Evolutionary conservation across 192 early-diverging fungal species (phyloP).

Genomic region (Coemansia sp.): DNA sequence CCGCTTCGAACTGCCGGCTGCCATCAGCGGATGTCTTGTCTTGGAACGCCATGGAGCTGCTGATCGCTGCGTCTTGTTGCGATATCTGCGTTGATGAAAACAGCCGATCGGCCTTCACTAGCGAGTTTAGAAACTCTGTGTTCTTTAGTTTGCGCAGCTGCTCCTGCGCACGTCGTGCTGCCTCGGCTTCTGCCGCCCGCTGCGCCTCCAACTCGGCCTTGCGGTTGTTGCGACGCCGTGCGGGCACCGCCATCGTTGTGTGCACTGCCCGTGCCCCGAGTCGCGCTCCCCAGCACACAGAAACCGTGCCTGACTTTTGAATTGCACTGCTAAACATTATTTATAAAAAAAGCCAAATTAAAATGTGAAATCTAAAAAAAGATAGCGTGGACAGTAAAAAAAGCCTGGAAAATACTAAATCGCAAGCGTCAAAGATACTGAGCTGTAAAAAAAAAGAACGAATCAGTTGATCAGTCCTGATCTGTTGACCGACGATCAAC

Average conservation of each 20-base stretch:
- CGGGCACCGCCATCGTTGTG: constrained; percentile 18
- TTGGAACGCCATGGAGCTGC: constrained; percentile 17
- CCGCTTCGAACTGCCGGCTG: constrained; percentile 5
- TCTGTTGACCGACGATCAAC: too few relatives aligned
- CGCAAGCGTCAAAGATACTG: neutral
- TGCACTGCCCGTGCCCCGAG: constrained; percentile 28
- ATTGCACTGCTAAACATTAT: constrained; percentile 1
- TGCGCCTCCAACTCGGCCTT: constrained; percentile 48
- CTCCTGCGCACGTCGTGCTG: constrained; percentile 27
- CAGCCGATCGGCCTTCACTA: constrained; percentile 31
- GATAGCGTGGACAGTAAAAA: neutral
- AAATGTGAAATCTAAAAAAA: neutral
- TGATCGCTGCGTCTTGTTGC: constrained; percentile 36
- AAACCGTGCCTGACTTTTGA: neutral
- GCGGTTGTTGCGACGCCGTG: constrained; percentile 35
- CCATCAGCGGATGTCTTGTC: neutral
- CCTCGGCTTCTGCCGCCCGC: constrained; percentile 44
- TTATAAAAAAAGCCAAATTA: neutral
- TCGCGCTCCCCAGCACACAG: neutral
- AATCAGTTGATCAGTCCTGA: too few relatives aligned
- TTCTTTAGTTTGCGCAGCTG: constrained; percentile 47
- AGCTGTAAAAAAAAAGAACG: neutral
- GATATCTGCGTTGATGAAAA: constrained; percentile 50
- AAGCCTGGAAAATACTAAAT: neutral
- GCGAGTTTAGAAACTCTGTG: constrained; percentile 54